Conservation (phyloP, 164 flowering plant genomes). For the Macadamia tetraphylla region DNA sequence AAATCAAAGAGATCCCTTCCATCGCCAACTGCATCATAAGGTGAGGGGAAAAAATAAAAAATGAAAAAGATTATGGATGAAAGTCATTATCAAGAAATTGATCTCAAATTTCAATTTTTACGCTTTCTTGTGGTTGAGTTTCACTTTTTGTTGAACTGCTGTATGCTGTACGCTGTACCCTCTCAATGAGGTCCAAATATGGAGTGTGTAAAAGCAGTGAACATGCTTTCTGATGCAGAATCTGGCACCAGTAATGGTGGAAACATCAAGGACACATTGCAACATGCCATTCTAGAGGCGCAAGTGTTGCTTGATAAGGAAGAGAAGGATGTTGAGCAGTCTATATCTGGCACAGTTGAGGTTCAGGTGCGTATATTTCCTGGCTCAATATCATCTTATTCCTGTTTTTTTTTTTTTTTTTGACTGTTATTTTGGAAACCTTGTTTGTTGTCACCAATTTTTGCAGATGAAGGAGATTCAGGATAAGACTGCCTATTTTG, state of each 20-base stretch:
- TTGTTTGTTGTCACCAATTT: not conserved
- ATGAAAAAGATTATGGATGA: too few species aligned
- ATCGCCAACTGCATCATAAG: too few species aligned
- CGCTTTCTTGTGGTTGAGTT: too few species aligned
- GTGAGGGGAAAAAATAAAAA: too few species aligned
- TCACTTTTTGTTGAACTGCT: not conserved
- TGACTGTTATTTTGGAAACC: not conserved
- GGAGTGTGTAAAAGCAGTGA: not conserved
- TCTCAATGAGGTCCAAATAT: not conserved
- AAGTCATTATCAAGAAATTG: too few species aligned
- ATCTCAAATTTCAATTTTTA: too few species aligned
- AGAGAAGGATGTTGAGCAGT: slow-evolving; percentile 53
- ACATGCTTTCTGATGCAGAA: slow-evolving; percentile 28
- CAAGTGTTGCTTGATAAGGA: slow-evolving; percentile 47
- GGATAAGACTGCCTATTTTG: slow-evolving; percentile 55
- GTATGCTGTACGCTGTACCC: too few species aligned
- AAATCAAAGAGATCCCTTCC: too few species aligned
- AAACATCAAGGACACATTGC: slow-evolving; percentile 12
- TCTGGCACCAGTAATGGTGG: slow-evolving; percentile 32
- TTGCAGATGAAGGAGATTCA: slow-evolving; percentile 65
- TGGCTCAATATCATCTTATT: not conserved
- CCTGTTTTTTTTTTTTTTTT: not conserved
- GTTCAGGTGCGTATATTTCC: slow-evolving; percentile 48
- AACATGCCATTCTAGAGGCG: slow-evolving; percentile 41
- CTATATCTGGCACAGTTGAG: slow-evolving; percentile 48